Conservation (phyloP, 116 monocot species). For the Papilionanthe hybrid region DNA sequence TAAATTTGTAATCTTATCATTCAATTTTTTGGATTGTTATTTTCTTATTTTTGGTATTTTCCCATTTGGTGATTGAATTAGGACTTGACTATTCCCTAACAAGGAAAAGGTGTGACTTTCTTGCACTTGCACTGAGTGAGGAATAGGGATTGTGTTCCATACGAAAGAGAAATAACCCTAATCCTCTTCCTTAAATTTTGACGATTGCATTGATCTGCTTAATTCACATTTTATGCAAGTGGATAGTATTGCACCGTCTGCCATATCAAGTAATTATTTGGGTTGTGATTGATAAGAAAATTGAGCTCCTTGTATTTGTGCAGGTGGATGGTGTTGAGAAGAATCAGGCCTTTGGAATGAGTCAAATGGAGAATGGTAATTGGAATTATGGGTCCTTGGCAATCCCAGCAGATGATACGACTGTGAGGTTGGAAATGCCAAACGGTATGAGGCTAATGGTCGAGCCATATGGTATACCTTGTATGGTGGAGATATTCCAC, state of each 20-base stretch:
- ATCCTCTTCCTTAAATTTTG: not conserved
- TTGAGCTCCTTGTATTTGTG: slow-evolving; percentile 10
- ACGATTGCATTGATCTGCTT: not conserved
- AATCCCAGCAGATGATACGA: slow-evolving; percentile 20
- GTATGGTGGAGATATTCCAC: slow-evolving; percentile 81
- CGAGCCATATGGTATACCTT: slow-evolving; percentile 69
- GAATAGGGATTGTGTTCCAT: not conserved
- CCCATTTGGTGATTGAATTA: not conserved
- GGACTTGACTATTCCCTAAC: not conserved
- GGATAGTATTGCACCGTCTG: not conserved
- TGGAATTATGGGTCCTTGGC: slow-evolving; percentile 18
- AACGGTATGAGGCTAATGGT: slow-evolving; percentile 28
- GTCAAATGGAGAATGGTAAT: slow-evolving; percentile 60
- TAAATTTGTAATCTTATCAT: too few relatives aligned
- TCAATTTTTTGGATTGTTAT: not conserved
- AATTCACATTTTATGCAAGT: not conserved
- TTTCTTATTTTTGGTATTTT: not conserved
- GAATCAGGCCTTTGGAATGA: slow-evolving; percentile 45
- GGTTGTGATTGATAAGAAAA: not conserved
- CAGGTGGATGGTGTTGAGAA: slow-evolving; percentile 48
- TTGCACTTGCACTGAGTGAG: too few relatives aligned
- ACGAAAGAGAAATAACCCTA: not conserved
- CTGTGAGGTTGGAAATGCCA: slow-evolving; percentile 6
- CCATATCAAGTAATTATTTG: slow-evolving; percentile 2
- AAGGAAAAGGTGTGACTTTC: not conserved